These are phyloP conservation scores for Xylaria sp. DNA, from an alignment of 2,329 filamentous ascomycete genomes.

Conservation along the genomic window DNA sequence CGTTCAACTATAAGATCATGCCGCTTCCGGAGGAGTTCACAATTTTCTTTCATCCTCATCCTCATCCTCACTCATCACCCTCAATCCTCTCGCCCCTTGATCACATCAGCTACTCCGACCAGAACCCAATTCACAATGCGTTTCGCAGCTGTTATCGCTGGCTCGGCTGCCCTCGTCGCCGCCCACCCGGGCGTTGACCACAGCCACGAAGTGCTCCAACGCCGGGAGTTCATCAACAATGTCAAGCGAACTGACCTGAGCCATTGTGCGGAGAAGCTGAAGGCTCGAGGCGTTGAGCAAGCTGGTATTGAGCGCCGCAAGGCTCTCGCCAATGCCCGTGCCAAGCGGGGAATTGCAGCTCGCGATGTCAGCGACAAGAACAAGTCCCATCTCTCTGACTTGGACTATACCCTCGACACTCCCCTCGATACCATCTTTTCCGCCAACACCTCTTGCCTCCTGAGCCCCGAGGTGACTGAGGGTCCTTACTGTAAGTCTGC, in stretches of 20 bases:
- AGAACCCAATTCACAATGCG: neutral
- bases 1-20: neutral
- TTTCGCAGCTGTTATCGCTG: neutral
- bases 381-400: neutral
- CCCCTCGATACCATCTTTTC: neutral
- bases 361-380: neutral
- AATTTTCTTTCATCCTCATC: neutral
- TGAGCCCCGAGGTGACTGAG: conserved; percentile 33
- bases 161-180: neutral
- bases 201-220: neutral
- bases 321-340: neutral
- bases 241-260: neutral
- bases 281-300: neutral
- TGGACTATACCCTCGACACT: neutral
- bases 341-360: neutral
- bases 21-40: neutral
- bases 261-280: neutral
- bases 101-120: neutral
- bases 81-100: neutral
- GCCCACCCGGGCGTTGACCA: neutral
- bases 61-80: too few relatives aligned
- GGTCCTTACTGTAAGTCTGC: conserved; percentile 11
- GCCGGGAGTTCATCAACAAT: neutral
- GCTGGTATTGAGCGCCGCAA: neutral
- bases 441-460: neutral